Base-by-base conservation (phyloP, 345 rosid genomes). In the Populus ilicifolia region DNA sequence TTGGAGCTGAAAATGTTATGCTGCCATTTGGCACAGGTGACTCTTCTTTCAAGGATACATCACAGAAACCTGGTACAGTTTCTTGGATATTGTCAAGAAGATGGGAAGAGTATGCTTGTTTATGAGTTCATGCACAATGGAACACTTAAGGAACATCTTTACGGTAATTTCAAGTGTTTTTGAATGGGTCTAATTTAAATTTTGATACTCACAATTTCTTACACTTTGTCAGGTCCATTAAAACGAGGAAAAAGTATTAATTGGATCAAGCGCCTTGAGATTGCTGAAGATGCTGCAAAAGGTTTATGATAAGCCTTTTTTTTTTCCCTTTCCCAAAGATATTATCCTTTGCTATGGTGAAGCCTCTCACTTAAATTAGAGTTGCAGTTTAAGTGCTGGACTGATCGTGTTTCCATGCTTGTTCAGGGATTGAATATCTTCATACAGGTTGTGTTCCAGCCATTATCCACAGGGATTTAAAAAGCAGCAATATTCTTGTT, bases 101-200 rank as follows among this genome's bases (percentile, higher is more conserved):
- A 88, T 0, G 98, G 93, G 69, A 90, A 81, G 84, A 90, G 89
- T 73, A 85, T 96, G 88, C 98, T 96, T 69, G 89, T 92, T 50
- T 96, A 96, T 13, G 99, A 96, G 88, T 96, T 86, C 87, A 92
- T 96, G 99, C 97, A 92, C 79, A 89, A 85, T 20, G 99, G 99
- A 80, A 94, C 99, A n/a, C 92, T 96, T 75, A 96, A 94, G 82
- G 98, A 96, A 87, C 99, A 91, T 86, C 97, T 96, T 23, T 92
- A 96, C 70, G 93, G 99, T 96, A 89, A 79, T 84, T 83, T 75
- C 38, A 41, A 27, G 38, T 39, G 65, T 75, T 35, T 48, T 69
- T 77, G 12, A 67, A 38, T 36, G 50, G 56, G 27, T 56, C 14
- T 23, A 48, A 13, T 77, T 43, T 33, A 35, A 77, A 48, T 72